Conservation (phyloP, 768 basidiomycete species). For the Suillus variegatus region DNA sequence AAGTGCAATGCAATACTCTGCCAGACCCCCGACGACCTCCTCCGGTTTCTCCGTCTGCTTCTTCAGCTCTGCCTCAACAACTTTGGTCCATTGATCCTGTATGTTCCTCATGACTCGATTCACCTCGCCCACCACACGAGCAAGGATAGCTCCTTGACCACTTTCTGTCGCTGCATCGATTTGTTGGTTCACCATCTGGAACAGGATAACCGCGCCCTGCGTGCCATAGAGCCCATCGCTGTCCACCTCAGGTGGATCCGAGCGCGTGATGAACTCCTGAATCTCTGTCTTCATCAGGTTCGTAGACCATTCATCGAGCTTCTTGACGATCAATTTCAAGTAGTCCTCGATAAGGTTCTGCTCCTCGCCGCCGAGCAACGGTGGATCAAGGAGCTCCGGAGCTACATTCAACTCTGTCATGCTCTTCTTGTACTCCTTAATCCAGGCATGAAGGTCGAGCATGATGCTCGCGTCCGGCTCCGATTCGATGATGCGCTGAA, state of each 20-base stretch:
- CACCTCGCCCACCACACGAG: constrained; percentile 85
- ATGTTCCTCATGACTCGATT: constrained; percentile 87
- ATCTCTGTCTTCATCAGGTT: constrained; percentile 94
- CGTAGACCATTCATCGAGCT: constrained; percentile 95
- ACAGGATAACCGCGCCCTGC: constrained; percentile 92
- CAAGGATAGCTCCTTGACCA: constrained; percentile 90
- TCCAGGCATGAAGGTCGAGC: constrained; percentile 86
- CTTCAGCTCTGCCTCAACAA: constrained; percentile 83
- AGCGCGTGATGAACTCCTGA: constrained; percentile 78
- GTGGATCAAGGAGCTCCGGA: constrained; percentile 79
- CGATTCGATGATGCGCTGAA: constrained; percentile 68
- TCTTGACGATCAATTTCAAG: constrained; percentile 87
- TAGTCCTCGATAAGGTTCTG: constrained; percentile 95
- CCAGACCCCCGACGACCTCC: constrained; percentile 83
- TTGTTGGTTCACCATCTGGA: constrained; percentile 98
- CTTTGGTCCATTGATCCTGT: constrained; percentile 85
- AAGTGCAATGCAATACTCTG: constrained; percentile 94
- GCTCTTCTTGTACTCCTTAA: constrained; percentile 92
- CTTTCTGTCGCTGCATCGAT: constrained; percentile 94
- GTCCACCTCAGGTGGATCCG: constrained; percentile 86
- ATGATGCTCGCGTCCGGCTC: constrained; percentile 89
- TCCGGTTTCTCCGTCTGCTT: constrained; percentile 88
- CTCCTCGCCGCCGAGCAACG: constrained; percentile 93
- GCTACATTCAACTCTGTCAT: constrained; percentile 94
- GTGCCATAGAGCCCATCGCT: constrained; percentile 88